Evolutionary conservation across 2,329 filamentous ascomycete genomes (phyloP).

Genomic region (Coniochaeta sp.): DNA sequence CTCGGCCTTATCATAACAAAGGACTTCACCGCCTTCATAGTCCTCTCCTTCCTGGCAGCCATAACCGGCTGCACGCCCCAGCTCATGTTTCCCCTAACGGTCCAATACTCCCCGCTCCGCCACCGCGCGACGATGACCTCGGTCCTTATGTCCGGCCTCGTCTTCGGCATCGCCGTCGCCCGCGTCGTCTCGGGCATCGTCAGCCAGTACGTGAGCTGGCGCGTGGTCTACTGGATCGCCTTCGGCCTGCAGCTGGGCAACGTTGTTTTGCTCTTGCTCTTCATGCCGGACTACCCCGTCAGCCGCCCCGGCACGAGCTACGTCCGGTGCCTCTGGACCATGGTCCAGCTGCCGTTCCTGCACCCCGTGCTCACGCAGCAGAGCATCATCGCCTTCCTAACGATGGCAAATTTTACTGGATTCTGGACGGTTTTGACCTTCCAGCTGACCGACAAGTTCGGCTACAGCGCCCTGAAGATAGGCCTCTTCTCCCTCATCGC

Average conservation of each 20-base stretch:
- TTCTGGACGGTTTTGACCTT: slow-evolving; percentile 5
- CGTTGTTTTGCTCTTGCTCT: slow-evolving; percentile 52
- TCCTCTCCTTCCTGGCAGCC: slow-evolving; percentile 62
- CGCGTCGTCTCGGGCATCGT: slow-evolving; percentile 67
- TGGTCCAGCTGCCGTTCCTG: slow-evolving; percentile 1
- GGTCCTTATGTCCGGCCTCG: slow-evolving; percentile 63
- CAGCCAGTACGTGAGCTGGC: slow-evolving; percentile 63
- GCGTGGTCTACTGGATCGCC: slow-evolving; percentile 67
- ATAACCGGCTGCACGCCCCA: slow-evolving; percentile 68
- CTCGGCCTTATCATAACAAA: slow-evolving; percentile 62
- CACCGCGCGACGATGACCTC: slow-evolving; percentile 62
- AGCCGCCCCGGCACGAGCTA: slow-evolving; percentile 53
- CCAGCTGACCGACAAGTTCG: background rate
- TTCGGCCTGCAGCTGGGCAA: slow-evolving; percentile 56
- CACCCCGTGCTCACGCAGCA: background rate
- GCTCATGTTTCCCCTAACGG: slow-evolving; percentile 69
- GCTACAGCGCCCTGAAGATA: slow-evolving; percentile 30
- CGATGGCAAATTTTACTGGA: background rate
- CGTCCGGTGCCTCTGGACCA: background rate
- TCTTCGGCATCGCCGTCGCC: slow-evolving; percentile 66
- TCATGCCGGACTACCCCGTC: slow-evolving; percentile 71
- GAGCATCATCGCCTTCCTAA: background rate
- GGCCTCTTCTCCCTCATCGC: slow-evolving; percentile 70
- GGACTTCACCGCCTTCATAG: slow-evolving; percentile 56
- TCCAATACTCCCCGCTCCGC: slow-evolving; percentile 62